Percentiles rank a stretch among this genome's conserved stretches.
These are phyloP conservation scores for Apiospora sp. DNA, from an alignment of 2,329 filamentous ascomycete species.

Conservation along the genomic window DNA sequence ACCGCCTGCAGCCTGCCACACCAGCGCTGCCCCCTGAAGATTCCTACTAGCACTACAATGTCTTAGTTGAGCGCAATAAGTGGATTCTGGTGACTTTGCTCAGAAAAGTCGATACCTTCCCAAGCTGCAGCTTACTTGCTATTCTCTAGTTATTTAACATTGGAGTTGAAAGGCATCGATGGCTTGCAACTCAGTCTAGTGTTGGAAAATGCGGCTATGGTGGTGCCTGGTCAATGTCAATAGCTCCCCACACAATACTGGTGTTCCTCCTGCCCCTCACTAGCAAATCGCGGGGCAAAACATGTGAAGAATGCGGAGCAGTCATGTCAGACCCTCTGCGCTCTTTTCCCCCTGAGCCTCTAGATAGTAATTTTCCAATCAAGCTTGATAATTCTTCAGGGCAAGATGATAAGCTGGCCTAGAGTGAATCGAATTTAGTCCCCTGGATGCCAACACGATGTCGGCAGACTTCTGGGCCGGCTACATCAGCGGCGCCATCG, in stretches of 20 bases:
- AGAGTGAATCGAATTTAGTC: accelerated
- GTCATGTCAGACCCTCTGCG: not conserved
- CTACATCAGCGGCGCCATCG: slow-evolving; percentile 50
- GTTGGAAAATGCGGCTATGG: not conserved
- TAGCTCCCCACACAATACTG: not conserved
- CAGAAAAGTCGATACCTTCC: not conserved
- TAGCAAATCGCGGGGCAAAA: slow-evolving; percentile 13
- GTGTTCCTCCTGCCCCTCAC: slow-evolving; percentile 10
- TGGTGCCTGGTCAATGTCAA: not conserved
- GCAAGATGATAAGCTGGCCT: not conserved
- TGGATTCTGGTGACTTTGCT: not conserved
- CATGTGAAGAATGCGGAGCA: slow-evolving; percentile 11
- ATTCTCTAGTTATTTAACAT: too few species aligned
- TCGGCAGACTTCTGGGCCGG: slow-evolving; percentile 94
- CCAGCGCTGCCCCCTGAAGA: not conserved
- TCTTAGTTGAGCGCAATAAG: not conserved
- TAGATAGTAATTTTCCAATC: not conserved
- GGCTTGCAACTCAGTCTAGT: too few species aligned
- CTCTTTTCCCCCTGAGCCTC: not conserved
- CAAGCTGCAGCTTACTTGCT: too few species aligned
- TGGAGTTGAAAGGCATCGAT: too few species aligned
- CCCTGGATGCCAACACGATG: slow-evolving; percentile 57
- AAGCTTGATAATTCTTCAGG: not conserved
- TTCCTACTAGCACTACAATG: not conserved
- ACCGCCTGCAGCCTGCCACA: not conserved